Evolutionary conservation across 768 basidiomycete species (phyloP).

Genomic region (Pisolithus albus): DNA sequence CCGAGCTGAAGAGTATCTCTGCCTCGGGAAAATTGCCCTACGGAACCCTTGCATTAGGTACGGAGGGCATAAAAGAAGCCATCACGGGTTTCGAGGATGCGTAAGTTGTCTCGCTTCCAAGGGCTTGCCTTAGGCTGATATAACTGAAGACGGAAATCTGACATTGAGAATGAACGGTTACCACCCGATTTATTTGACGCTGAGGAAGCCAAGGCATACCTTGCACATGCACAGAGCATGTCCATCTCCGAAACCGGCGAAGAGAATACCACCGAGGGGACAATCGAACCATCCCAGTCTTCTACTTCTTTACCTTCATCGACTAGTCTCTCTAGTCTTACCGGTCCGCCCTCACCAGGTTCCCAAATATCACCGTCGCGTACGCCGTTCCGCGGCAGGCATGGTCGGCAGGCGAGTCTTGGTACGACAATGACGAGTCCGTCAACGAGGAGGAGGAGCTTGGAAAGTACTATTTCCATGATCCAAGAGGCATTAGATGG

Average conservation of each 20-base stretch:
- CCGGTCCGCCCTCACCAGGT: slow-evolving; percentile 25
- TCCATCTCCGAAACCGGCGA: slow-evolving; percentile 51
- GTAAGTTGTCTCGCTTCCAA: slow-evolving; percentile 43
- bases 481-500: slow-evolving; percentile 92
- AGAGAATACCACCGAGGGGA: slow-evolving; percentile 34
- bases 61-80: slow-evolving; percentile 92
- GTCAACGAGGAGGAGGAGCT: slow-evolving; percentile 80
- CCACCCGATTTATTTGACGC: slow-evolving; percentile 93
- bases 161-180: slow-evolving; percentile 98
- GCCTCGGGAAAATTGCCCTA: slow-evolving; percentile 75
- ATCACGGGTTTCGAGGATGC: slow-evolving; percentile 94
- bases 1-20: slow-evolving; percentile 88
- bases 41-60: slow-evolving; percentile 77
- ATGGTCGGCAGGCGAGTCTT: slow-evolving; percentile 46
- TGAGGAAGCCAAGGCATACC: slow-evolving; percentile 57
- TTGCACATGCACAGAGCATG: slow-evolving; percentile 30
- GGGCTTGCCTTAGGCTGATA: neutral
- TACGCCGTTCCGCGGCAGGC: slow-evolving; percentile 60
- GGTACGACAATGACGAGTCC: slow-evolving; percentile 92
- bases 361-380: slow-evolving; percentile 41
- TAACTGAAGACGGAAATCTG: slow-evolving; percentile 82
- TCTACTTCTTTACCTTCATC: slow-evolving; percentile 20
- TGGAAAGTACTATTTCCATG: slow-evolving; percentile 94
- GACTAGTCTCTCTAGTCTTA: slow-evolving; percentile 14
- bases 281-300: slow-evolving; percentile 28